Evolutionary conservation across 1,284 basidiomycete species (phyloP), one percentile per base, ranked within the genome.

Genomic region (Pulveroboletus sp.): DNA sequence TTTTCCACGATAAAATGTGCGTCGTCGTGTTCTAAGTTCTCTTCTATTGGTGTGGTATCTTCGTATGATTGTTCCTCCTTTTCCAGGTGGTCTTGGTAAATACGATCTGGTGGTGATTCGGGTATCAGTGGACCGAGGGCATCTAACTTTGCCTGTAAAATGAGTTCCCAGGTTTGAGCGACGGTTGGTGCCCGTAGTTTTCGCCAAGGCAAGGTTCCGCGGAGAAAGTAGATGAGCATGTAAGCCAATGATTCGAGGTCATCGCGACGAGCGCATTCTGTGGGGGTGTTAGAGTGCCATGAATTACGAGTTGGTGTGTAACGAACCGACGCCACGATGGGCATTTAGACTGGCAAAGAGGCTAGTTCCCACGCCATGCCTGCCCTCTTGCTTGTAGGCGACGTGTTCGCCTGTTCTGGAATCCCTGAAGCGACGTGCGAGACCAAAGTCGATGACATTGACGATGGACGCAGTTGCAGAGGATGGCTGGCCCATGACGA

Each of bases 371-470:
- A 96, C 96, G 52, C 88, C 87, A 57, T 89, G 87, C 73, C 91
- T 90, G 67, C 91, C 69, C 72, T 95, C 92, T 73, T 95, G 93
- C 65, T 88, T 84, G 80, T 95, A 97, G 5, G 93, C 91, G 62
- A 98, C 92, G 75, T 98, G 96, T 48, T 86, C 80, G 63, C 89
- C 87, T 2, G 94, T 95, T 65, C 87, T 86, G 11, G 90, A 77
- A 75, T 98, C 94, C 46, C 94, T 86, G 77, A 91, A 98, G 74
- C 95, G 96, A 76, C 97, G 97, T 10, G 96, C 94, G 43, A 98
- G 87, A 55, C 96, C 96, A 75, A 98, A 98, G 78, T 98, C 96
- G 71, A 98, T 98, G 63, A 98, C 84, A 73, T 93, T 96, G 71
- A 97, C 85, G 49, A 86, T 75, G 63, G 81, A 79, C 0, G 80